Evolutionary conservation across 2,329 filamentous ascomycete genomes (phyloP), one percentile per base, ranked within the genome.

Genomic region (Thielaviopsis euricoi): DNA sequence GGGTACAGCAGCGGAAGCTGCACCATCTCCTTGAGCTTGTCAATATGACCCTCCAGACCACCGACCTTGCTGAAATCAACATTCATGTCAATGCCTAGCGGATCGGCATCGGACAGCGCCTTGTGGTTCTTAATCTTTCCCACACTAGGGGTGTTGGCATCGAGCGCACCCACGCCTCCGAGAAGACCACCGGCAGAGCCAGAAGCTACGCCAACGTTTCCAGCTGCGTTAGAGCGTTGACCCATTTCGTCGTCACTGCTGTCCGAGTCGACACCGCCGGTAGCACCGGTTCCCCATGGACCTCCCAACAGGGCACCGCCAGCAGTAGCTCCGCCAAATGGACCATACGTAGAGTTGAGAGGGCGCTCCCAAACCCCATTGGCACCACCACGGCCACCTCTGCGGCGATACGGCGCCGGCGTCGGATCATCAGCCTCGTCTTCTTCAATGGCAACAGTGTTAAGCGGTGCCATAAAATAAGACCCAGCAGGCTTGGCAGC

Each of bases 21-120:
- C 19, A 98, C 91, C 93, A 98, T 98, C 72, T 98, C 93, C 71
- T 98, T 97, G 62, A 98, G 77, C 69, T 96, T 89, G 67, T 96
- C 89, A 67, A 98, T 96, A 67, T 97, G 91, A 40, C 88, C 85
- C 67, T 95, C 84, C 51, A 98, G 73, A 48, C 93, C 93, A 66
- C 93, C 93, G 58, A 98, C 90, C 63, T 90, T 88, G 69, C 87
- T 91, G 68, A 98, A 96, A 67, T 90, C 90, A 61, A 98, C 89
- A 65, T 82, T 91, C 66, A 91, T 75, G 67, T 97, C 90, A 37
- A 98, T 89, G 10, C 93, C 93, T 3, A 98, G 78, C 51, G 93
- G 93, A 67, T 97, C 93, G 3, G 90, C 88, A 72, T 98, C 93
- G 22, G 91, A 91, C 53, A 96, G 78, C 3, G 88, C 84, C 68